These are phyloP conservation scores for Clitoria ternatea DNA, from an alignment of 306 rosid genomes.

Conservation along the genomic window DNA sequence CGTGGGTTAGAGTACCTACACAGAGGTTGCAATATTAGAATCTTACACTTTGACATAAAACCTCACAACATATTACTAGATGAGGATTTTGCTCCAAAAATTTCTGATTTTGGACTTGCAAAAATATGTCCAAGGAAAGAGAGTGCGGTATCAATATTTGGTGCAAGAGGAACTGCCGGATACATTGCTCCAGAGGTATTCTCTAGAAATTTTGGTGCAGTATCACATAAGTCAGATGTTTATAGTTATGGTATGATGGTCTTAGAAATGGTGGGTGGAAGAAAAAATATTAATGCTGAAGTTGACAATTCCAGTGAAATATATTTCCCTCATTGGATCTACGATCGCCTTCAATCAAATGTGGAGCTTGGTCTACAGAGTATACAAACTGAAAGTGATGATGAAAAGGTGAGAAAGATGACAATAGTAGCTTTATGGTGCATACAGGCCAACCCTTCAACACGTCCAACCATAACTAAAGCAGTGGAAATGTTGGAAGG, in stretches of 20 bases:
- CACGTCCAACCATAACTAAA: constrained; percentile 23
- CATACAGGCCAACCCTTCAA: constrained; percentile 28
- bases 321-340: constrained; percentile 32
- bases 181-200: constrained; percentile 34
- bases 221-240: constrained; percentile 28
- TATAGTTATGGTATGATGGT: constrained; percentile 34
- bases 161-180: constrained; percentile 20
- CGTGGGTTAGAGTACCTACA: constrained; percentile 21
- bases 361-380: constrained; percentile 1
- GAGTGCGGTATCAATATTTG: constrained; percentile 12
- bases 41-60: constrained; percentile 30
- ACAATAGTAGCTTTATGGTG: constrained; percentile 33
- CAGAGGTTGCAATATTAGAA: constrained; percentile 20
- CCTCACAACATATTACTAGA: constrained; percentile 24
- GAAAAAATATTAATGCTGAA: background rate
- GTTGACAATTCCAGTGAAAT: constrained; percentile 20
- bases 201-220: constrained; percentile 13
- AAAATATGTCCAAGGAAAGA: constrained; percentile 22
- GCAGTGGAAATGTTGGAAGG: constrained; percentile 39
- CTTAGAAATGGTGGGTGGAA: constrained; percentile 16
- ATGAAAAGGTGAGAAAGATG: constrained; percentile 32
- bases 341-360: constrained; percentile 28
- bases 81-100: constrained; percentile 18
- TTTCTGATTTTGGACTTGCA: constrained; percentile 32
- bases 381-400: constrained; percentile 19